These are phyloP conservation scores for Fraxinus angustifolia DNA, from an alignment of 305 asterid species.

Conservation along the genomic window DNA sequence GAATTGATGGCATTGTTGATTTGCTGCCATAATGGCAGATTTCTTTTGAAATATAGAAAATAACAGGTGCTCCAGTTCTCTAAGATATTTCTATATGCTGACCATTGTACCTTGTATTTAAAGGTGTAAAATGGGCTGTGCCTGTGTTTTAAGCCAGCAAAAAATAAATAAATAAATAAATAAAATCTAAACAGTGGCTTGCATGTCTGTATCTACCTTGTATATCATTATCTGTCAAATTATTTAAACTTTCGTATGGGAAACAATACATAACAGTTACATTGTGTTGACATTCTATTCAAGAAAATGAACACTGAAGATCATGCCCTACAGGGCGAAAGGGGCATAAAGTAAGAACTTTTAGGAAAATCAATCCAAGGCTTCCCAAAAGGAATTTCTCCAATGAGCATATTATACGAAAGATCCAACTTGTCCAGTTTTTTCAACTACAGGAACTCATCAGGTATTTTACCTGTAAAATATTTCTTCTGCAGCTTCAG, in stretches of 20 bases:
- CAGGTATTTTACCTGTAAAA: conserved; percentile 50
- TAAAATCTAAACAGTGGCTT: not conserved
- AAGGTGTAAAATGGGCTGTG: not conserved
- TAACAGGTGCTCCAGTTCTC: not conserved
- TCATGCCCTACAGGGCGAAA: conserved; percentile 40
- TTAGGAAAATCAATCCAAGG: conserved; percentile 48
- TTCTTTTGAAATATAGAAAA: not conserved
- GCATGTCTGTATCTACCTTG: not conserved
- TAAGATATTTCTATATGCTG: not conserved
- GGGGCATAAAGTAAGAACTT: conserved; percentile 42
- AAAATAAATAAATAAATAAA: too few relatives aligned
- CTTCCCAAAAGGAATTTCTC: conserved; percentile 44
- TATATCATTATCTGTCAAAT: not conserved
- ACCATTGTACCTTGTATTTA: not conserved
- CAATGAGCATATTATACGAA: conserved; percentile 47
- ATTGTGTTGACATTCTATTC: not conserved
- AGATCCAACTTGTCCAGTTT: conserved; percentile 45
- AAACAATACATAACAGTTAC: not conserved
- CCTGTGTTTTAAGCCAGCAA: not conserved
- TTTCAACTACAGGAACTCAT: conserved; percentile 37
- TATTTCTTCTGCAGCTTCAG: conserved; percentile 58
- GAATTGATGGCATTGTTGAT: not conserved
- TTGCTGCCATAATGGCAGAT: not conserved
- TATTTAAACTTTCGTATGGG: not conserved
- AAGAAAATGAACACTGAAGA: conserved; percentile 13